A percentile compares a stretch with the other conserved stretches of the same genome.
phyloP scores from a whole-genome alignment of 2,329 filamentous ascomycete genomes.

The Colletotrichum plurivorum region DNA sequence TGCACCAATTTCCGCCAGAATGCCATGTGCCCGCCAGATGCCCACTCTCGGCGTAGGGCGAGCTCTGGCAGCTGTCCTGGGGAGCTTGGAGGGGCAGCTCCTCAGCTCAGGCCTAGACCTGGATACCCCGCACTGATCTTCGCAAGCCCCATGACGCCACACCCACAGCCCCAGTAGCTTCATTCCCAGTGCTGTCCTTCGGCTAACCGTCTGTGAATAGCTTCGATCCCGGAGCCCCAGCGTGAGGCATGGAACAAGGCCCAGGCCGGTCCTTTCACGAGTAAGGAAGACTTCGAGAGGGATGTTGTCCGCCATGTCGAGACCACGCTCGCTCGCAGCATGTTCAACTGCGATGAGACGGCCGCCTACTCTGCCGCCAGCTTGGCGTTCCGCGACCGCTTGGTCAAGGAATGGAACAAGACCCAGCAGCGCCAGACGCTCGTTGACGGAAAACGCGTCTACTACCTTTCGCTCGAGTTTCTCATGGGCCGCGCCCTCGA shows the following conservation, averaged over 20 bases:
- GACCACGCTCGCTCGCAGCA: constrained; percentile 92
- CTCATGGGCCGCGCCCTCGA: constrained; percentile 96
- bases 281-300: constrained; percentile 86
- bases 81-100: constrained; percentile 39
- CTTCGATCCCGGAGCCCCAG: constrained; percentile 88
- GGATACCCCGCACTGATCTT: constrained; percentile 45
- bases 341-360: constrained; percentile 98
- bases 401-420: constrained; percentile 97
- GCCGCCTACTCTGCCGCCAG: constrained; percentile 94
- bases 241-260: constrained; percentile 82
- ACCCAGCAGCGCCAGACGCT: constrained; percentile 97
- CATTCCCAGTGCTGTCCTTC: constrained; percentile 5
- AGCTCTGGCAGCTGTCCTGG: constrained; percentile 38
- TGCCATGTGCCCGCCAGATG: constrained; percentile 11
- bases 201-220: constrained; percentile 53
- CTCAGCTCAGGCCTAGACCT: constrained; percentile 41
- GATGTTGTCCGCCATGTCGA: constrained; percentile 96
- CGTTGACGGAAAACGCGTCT: constrained; percentile 91
- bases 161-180: constrained; percentile 28
- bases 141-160: constrained; percentile 43
- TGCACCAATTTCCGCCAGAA: constrained; percentile 7
- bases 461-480: constrained; percentile 98
- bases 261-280: constrained; percentile 77
- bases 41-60: neutral
- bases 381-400: constrained; percentile 90